Base-by-base conservation (phyloP, 768 basidiomycete genomes). In the Suillus tomentosus region DNA sequence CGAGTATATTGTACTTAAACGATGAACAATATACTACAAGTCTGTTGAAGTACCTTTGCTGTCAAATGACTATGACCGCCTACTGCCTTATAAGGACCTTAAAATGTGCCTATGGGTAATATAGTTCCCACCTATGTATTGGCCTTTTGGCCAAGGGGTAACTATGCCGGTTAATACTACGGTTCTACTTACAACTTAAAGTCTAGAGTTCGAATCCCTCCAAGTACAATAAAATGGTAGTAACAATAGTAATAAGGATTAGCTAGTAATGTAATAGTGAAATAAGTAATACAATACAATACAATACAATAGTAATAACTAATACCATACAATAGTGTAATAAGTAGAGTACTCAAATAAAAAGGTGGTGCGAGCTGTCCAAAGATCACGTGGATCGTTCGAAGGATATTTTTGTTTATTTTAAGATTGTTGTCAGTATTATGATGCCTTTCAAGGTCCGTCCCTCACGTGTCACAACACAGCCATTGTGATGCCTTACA, bases 401-500 rank as follows among this genome's bases (percentile, higher is more conserved):
- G 19, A 43, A 43, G 19, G 42, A 43, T 43, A 43, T 24, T 43
- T 43, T 43, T 43, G 42, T 43, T 43, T 43, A 3, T 43, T 43
- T 43, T 8, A 43, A 47, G 45, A 47, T 47, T 47, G 11, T 5
- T 10, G n/a, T 10, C 45, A 47, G 45, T 11, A 47, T 22, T 2
- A 22, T 13, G 19, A 47, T 22, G 4, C 53, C 34, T 54, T 54
- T n/a, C 15, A 54, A 54, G 31, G 19, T 13, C 17, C 31, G 15
- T 7, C 34, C 17, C 34, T 54, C 53, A 54, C 19, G 34, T 54
- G 53, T 36, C 53, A 54, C 34, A 36, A 5, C 34, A 54, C 34
- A 54, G 53, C 53, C 53, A 54, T 54, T 36, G 11, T 36, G 34
- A 54, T 54, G 17, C 53, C 53, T 54, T 54, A n/a, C 53, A 54